These are phyloP conservation scores for Odontarrhena argentea DNA, from an alignment of 345 rosid species.

Conservation along the genomic window DNA sequence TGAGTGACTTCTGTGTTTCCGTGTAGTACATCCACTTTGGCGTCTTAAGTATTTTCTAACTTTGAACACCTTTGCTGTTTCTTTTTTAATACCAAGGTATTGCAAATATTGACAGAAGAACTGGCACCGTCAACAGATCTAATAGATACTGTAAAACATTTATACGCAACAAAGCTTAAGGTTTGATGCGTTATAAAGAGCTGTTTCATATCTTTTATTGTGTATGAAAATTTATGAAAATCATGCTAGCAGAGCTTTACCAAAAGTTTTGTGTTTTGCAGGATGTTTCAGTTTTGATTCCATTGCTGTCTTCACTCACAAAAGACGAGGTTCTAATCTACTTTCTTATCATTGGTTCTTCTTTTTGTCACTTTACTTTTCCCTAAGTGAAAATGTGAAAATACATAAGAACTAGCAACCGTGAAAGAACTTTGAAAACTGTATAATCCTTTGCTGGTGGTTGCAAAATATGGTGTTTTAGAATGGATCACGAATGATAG, in stretches of 20 bases:
- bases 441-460: constrained; percentile 11
- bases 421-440: constrained; percentile 20
- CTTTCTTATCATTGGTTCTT: constrained; percentile 26
- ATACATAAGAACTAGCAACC: constrained; percentile 17
- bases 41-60: constrained; percentile 24
- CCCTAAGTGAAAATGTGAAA: constrained; percentile 1
- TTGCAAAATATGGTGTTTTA: constrained; percentile 13
- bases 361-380: constrained; percentile 15
- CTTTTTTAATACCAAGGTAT: constrained; percentile 58
- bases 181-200: constrained; percentile 43
- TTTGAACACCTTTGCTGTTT: constrained; percentile 35
- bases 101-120: constrained; percentile 91
- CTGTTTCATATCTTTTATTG: constrained; percentile 21
- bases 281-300: constrained; percentile 96
- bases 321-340: constrained; percentile 74
- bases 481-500: constrained; percentile 13
- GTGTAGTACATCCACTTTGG: constrained; percentile 23
- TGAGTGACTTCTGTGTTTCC: constrained; percentile 43
- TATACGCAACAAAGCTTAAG: constrained; percentile 95
- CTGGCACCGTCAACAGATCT: constrained; percentile 70
- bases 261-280: constrained; percentile 46
- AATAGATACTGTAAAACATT: constrained; percentile 82
- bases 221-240: constrained; percentile 25
- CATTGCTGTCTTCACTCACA: constrained; percentile 88
- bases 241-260: constrained; percentile 23